These are phyloP conservation scores for Metschnikowia amazonensis DNA, from an alignment of 805 yeast genomes.

Conservation along the genomic window DNA sequence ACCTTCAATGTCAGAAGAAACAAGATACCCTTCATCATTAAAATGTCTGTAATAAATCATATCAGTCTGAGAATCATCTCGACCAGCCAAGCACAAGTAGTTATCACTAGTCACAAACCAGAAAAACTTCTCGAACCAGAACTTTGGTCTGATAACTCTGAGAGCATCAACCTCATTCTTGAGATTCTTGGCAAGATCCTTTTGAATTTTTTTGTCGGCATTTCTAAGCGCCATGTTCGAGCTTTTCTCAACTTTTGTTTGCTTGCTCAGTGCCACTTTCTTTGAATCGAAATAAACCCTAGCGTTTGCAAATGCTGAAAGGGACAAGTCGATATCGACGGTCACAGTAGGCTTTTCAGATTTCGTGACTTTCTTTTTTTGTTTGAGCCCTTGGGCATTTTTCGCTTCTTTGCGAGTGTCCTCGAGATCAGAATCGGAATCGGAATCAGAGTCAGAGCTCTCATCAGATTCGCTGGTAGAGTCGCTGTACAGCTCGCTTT, in stretches of 20 bases:
- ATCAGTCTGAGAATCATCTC: conserved; percentile 76
- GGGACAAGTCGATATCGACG: conserved; percentile 61
- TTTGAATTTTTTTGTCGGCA: conserved; percentile 72
- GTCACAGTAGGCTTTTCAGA: conserved; percentile 28
- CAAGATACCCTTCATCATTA: conserved; percentile 65
- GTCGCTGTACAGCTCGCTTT: conserved; percentile 35
- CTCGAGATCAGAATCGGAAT: conserved; percentile 22
- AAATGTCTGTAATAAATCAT: conserved; percentile 76
- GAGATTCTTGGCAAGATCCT: conserved; percentile 62
- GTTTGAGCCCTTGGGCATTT: conserved; percentile 9
- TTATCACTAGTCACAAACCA: conserved; percentile 96
- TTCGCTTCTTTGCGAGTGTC: conserved; percentile 13
- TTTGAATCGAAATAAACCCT: conserved; percentile 74
- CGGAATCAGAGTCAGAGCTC: conserved; percentile 27
- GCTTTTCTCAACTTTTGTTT: conserved; percentile 72
- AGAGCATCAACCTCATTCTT: conserved; percentile 49
- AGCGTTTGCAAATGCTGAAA: conserved; percentile 88
- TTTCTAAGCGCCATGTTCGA: conserved; percentile 75
- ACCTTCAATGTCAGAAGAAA: conserved; percentile 70
- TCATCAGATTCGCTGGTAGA: conserved; percentile 23
- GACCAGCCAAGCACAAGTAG: conserved; percentile 80
- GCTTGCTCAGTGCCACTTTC: conserved; percentile 72
- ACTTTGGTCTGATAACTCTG: conserved; percentile 64
- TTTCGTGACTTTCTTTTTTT: conserved; percentile 11
- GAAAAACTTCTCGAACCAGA: conserved; percentile 89